phyloP scores from a whole-genome alignment of 1,284 basidiomycete genomes.

The Pseudomicrostroma phylloplanum region DNA sequence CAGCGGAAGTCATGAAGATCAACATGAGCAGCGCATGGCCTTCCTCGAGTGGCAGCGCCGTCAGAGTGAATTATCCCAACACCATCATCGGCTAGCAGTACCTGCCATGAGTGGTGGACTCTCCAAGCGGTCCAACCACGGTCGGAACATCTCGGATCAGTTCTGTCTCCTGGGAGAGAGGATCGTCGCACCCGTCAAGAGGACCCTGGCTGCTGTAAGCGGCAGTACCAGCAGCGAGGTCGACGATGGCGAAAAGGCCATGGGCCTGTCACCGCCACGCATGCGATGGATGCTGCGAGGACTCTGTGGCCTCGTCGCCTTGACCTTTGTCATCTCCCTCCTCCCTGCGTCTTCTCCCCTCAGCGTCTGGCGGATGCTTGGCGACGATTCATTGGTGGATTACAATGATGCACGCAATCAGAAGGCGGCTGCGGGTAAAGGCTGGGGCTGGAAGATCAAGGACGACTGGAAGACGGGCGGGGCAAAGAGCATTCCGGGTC shows the following conservation, averaged over 20 bases:
- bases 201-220: too few species aligned
- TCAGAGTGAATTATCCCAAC: too few species aligned
- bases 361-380: neutral
- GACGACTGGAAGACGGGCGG: neutral
- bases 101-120: too few species aligned
- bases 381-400: neutral
- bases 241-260: neutral
- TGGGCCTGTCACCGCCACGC: neutral
- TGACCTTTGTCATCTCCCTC: neutral
- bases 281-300: neutral
- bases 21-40: too few species aligned
- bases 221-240: too few species aligned
- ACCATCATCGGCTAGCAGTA: too few species aligned
- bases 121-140: too few species aligned
- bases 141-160: too few species aligned
- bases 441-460: conserved; percentile 5
- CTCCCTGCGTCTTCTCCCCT: neutral
- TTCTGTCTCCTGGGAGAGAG: too few species aligned
- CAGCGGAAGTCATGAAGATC: too few species aligned
- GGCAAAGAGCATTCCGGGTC: neutral
- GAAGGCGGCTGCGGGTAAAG: conserved; percentile 1
- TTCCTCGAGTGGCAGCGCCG: too few species aligned
- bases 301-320: conserved; percentile 1
- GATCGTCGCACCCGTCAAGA: too few species aligned
- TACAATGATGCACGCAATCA: neutral